These are phyloP conservation scores for Gossypium davidsonii DNA, from an alignment of 441 rosid species.

Conservation along the genomic window DNA sequence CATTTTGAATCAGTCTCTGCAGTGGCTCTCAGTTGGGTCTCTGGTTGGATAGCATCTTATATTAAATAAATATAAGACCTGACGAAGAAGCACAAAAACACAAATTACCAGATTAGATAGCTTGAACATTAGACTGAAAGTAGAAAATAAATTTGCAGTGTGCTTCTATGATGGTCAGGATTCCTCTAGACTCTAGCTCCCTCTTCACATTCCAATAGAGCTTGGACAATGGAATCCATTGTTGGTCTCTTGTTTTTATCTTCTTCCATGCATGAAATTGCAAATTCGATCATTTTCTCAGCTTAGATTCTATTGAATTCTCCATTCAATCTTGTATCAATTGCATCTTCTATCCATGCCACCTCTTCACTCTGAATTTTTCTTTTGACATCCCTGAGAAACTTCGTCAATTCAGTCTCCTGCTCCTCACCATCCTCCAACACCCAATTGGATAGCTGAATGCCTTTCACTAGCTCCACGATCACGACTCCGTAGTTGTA, in stretches of 20 bases:
- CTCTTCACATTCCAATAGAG: constrained; percentile 25
- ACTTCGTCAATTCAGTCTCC: not conserved
- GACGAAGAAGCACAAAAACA: too few relatives aligned
- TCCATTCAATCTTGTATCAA: constrained; percentile 32
- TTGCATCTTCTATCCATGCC: constrained; percentile 27
- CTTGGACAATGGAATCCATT: constrained; percentile 32
- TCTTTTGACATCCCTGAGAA: constrained; percentile 10
- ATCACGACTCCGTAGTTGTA: too few relatives aligned
- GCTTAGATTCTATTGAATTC: constrained; percentile 21
- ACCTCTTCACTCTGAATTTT: constrained; percentile 11
- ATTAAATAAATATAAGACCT: too few relatives aligned
- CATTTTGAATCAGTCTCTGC: too few relatives aligned
- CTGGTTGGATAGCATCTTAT: too few relatives aligned
- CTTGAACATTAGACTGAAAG: not conserved
- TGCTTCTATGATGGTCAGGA: not conserved
- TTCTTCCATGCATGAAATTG: constrained; percentile 28
- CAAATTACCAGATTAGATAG: not conserved
- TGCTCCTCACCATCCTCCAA: constrained; percentile 11
- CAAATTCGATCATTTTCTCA: constrained; percentile 24
- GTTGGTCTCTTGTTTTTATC: constrained; percentile 35
- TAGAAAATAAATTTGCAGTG: not conserved
- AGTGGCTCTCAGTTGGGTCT: too few relatives aligned
- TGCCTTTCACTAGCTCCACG: too few relatives aligned
- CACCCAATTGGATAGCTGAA: not conserved
- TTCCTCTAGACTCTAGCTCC: not conserved